These are phyloP conservation scores for Lipomyces lipofer DNA, from an alignment of 805 yeast genomes.

Conservation along the genomic window DNA sequence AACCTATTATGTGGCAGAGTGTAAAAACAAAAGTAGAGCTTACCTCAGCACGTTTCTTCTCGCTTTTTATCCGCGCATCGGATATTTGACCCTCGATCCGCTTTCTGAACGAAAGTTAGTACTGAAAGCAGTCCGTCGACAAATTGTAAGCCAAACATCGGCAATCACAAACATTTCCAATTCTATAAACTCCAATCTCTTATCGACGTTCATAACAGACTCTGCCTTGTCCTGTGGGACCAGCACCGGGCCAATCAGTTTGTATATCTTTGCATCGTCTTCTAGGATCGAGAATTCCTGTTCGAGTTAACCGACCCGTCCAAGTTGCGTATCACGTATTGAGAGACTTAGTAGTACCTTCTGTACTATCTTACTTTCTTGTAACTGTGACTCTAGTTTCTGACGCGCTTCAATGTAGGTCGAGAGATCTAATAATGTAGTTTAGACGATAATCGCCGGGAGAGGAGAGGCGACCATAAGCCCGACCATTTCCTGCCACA, in stretches of 20 bases:
- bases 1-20: background rate
- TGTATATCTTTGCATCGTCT: slow-evolving; percentile 75
- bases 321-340: background rate
- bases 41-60: slow-evolving; percentile 55
- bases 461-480: background rate
- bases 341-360: slow-evolving; percentile 37
- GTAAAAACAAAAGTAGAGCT: slow-evolving; percentile 1
- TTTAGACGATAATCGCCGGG: background rate
- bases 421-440: slow-evolving; percentile 35
- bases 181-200: slow-evolving; percentile 84
- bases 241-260: slow-evolving; percentile 87
- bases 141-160: background rate
- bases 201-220: slow-evolving; percentile 79
- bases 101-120: slow-evolving; percentile 34
- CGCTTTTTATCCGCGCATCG: slow-evolving; percentile 55
- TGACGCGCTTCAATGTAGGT: slow-evolving; percentile 73
- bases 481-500: background rate
- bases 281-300: slow-evolving; percentile 66
- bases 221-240: slow-evolving; percentile 85
- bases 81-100: slow-evolving; percentile 74
- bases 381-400: slow-evolving; percentile 86
- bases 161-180: slow-evolving; percentile 59
- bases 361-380: slow-evolving; percentile 87
- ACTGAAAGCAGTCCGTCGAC: background rate
- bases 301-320: background rate